Percentiles rank a stretch among this genome's conserved stretches.
Evolutionary conservation across 2,329 filamentous ascomycete genomes (phyloP).

Genomic region (Pseudocercospora musae): DNA sequence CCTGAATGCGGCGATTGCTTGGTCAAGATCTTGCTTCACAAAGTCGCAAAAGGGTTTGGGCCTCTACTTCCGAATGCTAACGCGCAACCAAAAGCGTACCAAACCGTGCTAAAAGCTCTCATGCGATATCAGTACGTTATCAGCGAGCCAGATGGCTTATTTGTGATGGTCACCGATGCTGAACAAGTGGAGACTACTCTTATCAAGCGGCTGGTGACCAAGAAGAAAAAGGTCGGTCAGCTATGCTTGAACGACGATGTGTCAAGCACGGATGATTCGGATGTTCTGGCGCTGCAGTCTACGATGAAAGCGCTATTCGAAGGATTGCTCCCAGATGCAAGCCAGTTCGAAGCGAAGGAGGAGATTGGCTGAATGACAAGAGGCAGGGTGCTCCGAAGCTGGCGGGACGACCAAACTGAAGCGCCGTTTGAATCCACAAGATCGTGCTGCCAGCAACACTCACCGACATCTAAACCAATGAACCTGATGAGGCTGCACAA

Average conservation of each 20-base stretch:
- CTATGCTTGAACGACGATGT: constrained; percentile 6
- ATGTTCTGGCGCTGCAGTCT: neutral
- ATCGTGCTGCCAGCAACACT: no score
- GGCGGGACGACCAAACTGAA: no score
- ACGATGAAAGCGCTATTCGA: constrained; percentile 1
- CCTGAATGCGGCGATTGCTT: constrained; percentile 4
- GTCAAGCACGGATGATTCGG: neutral
- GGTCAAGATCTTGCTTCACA: constrained; percentile 1
- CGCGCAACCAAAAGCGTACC: neutral
- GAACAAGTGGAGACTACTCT: constrained; percentile 6
- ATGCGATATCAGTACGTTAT: constrained; percentile 12
- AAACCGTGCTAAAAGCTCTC: neutral
- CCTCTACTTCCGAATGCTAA: neutral
- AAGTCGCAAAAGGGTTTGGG: neutral
- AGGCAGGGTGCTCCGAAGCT: no score
- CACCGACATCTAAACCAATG: no score
- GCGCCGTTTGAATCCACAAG: no score
- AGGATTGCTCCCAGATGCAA: neutral
- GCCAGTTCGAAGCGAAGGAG: neutral
- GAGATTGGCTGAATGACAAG: neutral
- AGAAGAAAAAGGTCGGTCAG: constrained; percentile 5
- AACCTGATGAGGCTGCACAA: no score
- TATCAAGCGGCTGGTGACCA: constrained; percentile 2
- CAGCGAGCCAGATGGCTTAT: constrained; percentile 1
- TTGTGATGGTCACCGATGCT: constrained; percentile 10